Percentiles rank a stretch among this genome's conserved stretches.
Evolutionary conservation across 768 basidiomycete genomes (phyloP).

Genomic region (Leccinellum rugosiceps): DNA sequence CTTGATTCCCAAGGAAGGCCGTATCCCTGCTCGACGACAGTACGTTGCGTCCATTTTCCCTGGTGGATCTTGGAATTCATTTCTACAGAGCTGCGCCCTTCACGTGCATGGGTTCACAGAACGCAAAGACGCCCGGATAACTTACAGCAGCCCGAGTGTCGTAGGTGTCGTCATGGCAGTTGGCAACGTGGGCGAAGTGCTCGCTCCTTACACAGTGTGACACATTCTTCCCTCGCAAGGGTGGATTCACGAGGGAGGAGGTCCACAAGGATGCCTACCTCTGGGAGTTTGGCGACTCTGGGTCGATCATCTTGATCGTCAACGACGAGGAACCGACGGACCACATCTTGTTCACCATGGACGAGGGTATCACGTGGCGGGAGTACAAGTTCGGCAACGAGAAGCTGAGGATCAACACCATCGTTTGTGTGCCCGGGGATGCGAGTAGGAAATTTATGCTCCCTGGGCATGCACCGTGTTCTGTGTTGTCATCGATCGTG

Average conservation of each 20-base stretch:
- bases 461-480: conserved; percentile 57
- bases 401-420: conserved; percentile 66
- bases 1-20: conserved; percentile 68
- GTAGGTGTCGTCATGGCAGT: conserved; percentile 95
- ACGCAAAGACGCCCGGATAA: conserved; percentile 83
- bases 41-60: conserved; percentile 32
- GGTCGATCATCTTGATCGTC: conserved; percentile 86
- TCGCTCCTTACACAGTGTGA: conserved; percentile 84
- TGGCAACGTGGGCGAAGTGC: conserved; percentile 86
- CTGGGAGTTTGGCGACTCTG: conserved; percentile 98
- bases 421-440: conserved; percentile 87
- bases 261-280: conserved; percentile 96
- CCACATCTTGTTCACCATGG: conserved; percentile 81
- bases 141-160: conserved; percentile 91
- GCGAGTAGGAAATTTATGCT: conserved; percentile 90
- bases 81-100: conserved; percentile 69
- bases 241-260: conserved; percentile 97
- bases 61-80: background rate
- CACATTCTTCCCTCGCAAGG: conserved; percentile 95
- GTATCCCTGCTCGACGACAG: conserved; percentile 71
- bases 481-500: conserved; percentile 49
- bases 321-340: conserved; percentile 95
- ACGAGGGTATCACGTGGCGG: conserved; percentile 86
- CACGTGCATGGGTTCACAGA: conserved; percentile 99
- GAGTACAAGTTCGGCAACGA: conserved; percentile 80